Evolutionary conservation across 2,329 filamentous ascomycete species (phyloP), one percentile per base, ranked within the genome.

Genomic region (Alternaria longipes): DNA sequence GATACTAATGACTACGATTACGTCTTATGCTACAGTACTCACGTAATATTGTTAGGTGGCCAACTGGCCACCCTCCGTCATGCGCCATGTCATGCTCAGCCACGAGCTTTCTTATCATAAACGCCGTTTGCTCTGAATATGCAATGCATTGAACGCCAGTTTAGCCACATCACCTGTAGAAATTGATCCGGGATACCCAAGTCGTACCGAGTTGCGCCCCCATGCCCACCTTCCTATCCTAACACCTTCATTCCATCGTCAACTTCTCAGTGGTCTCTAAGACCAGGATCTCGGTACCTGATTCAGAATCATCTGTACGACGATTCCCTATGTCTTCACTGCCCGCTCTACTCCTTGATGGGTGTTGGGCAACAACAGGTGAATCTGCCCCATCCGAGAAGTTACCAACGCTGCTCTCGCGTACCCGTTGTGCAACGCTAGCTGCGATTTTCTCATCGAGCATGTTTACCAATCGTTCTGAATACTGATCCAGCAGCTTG

Each of bases 401-500:
- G 30, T 66, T 65, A 49, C 69, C 66, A 16, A 78, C 75, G 54
- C 74, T 79, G 50, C 72, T 74, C 56, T 79, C 71, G 28, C 78
- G 67, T 1, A 73, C 68, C 42, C 77, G 73, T 40, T 74, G 65
- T 18, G 79, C 78, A 16, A 81, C 74, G 12, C 75, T 78, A 28
- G 74, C 79, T 24, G 77, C 77, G 44, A 93, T 83, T 75, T 90
- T 91, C 76, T 92, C 89, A 65, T 93, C 90, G 45, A 94, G 83
- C 77, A 93, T 84, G 46, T 84, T 87, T 6, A 92, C 87, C 49
- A 94, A 81, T 61, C 88, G 84, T 71, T 92, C 90, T 2, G 90
- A 91, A 71, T 93, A 93, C 78, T 92, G 87, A 67, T 93, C 91
- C 8, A 94, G 80, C 45, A 93, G 79, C 51, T 88, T 89, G 41